Evolutionary conservation across 2,329 filamentous ascomycete genomes (phyloP).

Genomic region (Cytospora mali): DNA sequence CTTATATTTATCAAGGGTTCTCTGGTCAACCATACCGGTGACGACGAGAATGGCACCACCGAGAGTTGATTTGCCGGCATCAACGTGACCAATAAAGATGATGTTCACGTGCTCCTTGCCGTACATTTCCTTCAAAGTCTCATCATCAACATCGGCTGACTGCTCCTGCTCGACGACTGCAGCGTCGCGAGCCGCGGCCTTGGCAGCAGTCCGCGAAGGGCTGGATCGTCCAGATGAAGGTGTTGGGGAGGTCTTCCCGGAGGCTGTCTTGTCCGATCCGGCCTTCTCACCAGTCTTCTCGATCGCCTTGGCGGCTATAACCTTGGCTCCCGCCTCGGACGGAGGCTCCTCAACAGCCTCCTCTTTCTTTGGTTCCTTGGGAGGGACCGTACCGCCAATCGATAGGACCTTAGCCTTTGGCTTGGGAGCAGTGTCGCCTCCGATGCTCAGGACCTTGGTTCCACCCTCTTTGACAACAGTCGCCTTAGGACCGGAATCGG

Average conservation of each 20-base stretch:
- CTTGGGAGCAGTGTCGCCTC: slow-evolving; percentile 52
- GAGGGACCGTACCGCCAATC: slow-evolving; percentile 41
- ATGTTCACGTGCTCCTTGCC: slow-evolving; percentile 94
- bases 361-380: slow-evolving; percentile 47
- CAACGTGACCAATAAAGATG: slow-evolving; percentile 97
- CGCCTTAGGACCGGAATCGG: slow-evolving; percentile 52
- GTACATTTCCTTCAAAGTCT: slow-evolving; percentile 89
- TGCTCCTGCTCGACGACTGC: slow-evolving; percentile 86
- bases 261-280: slow-evolving; percentile 32
- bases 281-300: slow-evolving; percentile 77
- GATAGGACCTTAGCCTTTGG: slow-evolving; percentile 66
- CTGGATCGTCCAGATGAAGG: slow-evolving; percentile 85
- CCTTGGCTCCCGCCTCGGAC: slow-evolving; percentile 77
- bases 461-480: slow-evolving; percentile 57
- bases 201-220: slow-evolving; percentile 63
- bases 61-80: slow-evolving; percentile 95
- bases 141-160: slow-evolving; percentile 69
- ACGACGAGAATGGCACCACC: slow-evolving; percentile 91
- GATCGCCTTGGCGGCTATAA: slow-evolving; percentile 84
- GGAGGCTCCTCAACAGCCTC: slow-evolving; percentile 50
- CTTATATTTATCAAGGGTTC: slow-evolving; percentile 98
- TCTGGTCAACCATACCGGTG: slow-evolving; percentile 98
- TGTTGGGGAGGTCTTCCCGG: slow-evolving; percentile 76
- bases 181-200: slow-evolving; percentile 63
- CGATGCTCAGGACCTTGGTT: slow-evolving; percentile 66